These are phyloP conservation scores for Pestalotiopsis sp. DNA, from an alignment of 2,329 filamentous ascomycete species.

Conservation along the genomic window DNA sequence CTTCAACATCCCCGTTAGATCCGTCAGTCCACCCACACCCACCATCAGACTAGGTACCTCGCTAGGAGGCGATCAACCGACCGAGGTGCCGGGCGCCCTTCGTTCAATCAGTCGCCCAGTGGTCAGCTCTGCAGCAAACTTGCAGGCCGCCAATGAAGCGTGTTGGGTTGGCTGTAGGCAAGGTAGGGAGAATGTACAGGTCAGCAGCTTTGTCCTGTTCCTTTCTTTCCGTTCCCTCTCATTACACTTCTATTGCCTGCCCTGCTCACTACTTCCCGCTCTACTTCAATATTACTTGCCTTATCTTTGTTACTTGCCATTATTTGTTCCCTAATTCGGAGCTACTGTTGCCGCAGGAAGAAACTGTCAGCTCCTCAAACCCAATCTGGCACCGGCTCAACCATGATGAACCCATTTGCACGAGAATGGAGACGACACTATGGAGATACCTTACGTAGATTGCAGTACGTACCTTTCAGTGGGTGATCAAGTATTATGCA, in stretches of 20 bases:
- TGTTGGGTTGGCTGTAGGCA: neutral
- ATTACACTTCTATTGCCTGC: neutral
- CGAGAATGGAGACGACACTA: neutral
- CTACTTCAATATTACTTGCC: neutral
- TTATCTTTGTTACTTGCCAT: neutral
- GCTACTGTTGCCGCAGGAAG: neutral
- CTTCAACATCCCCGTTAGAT: slow-evolving; percentile 5
- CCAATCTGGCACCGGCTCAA: slow-evolving; percentile 5
- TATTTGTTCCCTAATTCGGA: neutral
- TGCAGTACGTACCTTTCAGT: too few species aligned
- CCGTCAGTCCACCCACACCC: neutral
- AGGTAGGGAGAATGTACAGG: neutral
- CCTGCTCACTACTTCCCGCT: neutral
- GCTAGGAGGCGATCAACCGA: neutral
- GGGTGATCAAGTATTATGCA: too few species aligned
- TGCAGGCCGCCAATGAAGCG: neutral
- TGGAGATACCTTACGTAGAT: neutral
- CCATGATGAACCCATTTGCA: neutral
- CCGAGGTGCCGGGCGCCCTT: neutral
- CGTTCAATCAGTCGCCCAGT: neutral
- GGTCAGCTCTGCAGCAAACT: slow-evolving; percentile 2
- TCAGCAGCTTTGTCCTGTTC: neutral
- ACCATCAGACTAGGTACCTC: neutral
- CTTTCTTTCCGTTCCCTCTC: neutral
- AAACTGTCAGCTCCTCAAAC: slow-evolving; percentile 1